Conservation (phyloP, 306 rosid species). For the Cucurbita ficifolia region DNA sequence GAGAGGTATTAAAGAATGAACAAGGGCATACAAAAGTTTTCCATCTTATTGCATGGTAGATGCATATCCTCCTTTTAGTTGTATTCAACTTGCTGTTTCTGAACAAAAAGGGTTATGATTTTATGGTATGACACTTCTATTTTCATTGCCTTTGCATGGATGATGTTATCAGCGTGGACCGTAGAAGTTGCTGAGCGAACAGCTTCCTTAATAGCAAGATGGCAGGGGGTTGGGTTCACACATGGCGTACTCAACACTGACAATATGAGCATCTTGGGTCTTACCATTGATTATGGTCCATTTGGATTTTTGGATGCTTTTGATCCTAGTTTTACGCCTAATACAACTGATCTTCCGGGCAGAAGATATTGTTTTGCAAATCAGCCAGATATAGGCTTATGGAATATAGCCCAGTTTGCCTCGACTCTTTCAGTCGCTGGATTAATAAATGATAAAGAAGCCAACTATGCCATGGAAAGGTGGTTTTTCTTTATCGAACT, state of each 20-base stretch:
- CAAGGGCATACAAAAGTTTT: not conserved
- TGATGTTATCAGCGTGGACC: conserved; percentile 57
- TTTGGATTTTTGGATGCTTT: conserved; percentile 99
- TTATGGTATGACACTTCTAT: not conserved
- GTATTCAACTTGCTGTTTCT: not conserved
- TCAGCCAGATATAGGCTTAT: conserved; percentile 93
- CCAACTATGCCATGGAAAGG: conserved; percentile 96
- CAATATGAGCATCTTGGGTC: conserved; percentile 98
- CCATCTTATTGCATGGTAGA: not conserved
- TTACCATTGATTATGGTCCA: conserved; percentile 92
- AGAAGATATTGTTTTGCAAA: conserved; percentile 97
- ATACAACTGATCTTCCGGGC: conserved; percentile 96
- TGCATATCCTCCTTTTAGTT: not conserved
- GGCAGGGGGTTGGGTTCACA: conserved; percentile 99
- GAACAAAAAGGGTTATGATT: not conserved
- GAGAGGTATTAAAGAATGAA: not conserved
- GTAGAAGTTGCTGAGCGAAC: conserved; percentile 93
- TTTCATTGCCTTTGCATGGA: not conserved
- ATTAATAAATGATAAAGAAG: conserved; percentile 79
- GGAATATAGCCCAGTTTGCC: conserved; percentile 82
- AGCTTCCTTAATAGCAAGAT: conserved; percentile 77
- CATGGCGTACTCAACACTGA: conserved; percentile 98
- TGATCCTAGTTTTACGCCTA: conserved; percentile 93
- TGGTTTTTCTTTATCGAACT: conserved; percentile 16
- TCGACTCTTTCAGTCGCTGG: conserved; percentile 53